Conservation (phyloP, 2,329 filamentous ascomycete genomes). For the Penicillium hordei region DNA sequence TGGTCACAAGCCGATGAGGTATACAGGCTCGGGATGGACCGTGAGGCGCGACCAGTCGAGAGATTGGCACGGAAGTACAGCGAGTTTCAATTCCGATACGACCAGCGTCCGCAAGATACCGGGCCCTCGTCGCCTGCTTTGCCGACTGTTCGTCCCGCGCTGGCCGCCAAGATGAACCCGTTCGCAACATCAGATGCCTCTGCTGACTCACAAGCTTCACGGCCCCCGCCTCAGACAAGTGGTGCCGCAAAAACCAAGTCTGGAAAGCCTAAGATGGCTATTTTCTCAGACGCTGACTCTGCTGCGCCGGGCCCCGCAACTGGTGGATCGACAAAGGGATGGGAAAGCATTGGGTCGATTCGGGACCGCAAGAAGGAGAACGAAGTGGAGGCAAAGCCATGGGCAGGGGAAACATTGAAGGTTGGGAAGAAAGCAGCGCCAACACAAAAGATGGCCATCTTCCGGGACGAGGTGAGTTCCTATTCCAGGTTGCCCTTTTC, state of each 20-base stretch:
- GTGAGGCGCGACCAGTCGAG: slow-evolving; percentile 78
- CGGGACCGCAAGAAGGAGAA: slow-evolving; percentile 95
- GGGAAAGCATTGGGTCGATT: slow-evolving; percentile 88
- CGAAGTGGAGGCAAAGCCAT: slow-evolving; percentile 77
- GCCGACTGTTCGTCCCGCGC: slow-evolving; percentile 75
- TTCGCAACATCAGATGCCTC: slow-evolving; percentile 61
- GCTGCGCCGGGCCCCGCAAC: slow-evolving; percentile 56
- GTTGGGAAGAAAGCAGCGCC: slow-evolving; percentile 77
- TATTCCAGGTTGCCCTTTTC: slow-evolving; percentile 34
- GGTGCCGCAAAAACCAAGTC: slow-evolving; percentile 59
- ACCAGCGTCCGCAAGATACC: slow-evolving; percentile 61
- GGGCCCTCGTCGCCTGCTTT: slow-evolving; percentile 85
- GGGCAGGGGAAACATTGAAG: slow-evolving; percentile 88
- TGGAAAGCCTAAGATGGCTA: slow-evolving; percentile 77
- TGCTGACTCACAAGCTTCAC: slow-evolving; percentile 66
- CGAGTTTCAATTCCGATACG: slow-evolving; percentile 81
- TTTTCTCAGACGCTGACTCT: slow-evolving; percentile 79
- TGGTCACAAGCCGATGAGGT: slow-evolving; percentile 94
- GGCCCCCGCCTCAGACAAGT: slow-evolving; percentile 50
- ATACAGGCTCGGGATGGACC: slow-evolving; percentile 84
- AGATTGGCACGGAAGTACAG: slow-evolving; percentile 84
- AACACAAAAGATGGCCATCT: slow-evolving; percentile 81
- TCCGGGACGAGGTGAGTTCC: slow-evolving; percentile 88
- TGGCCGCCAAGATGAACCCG: slow-evolving; percentile 83
- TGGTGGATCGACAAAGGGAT: slow-evolving; percentile 65